Conservation (phyloP, 2,329 filamentous ascomycete species). For the Sporothrix luriei region DNA sequence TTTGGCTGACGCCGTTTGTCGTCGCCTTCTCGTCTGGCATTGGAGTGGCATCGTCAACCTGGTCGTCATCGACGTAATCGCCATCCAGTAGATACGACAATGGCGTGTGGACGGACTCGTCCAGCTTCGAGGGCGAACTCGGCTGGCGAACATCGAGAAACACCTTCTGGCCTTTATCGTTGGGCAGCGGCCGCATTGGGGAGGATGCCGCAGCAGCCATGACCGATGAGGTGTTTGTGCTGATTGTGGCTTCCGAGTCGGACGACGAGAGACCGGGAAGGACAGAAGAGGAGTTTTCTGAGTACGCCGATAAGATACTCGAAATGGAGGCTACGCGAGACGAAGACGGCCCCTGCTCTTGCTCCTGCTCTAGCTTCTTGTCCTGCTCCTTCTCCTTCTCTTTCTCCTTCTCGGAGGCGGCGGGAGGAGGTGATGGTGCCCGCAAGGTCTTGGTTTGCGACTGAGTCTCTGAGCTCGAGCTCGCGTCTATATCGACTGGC, state of each 20-base stretch:
- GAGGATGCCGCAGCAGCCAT: conserved; percentile 40
- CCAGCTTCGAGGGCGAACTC: background rate
- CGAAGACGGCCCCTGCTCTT: conserved; percentile 36
- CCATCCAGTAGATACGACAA: conserved; percentile 34
- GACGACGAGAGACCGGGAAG: conserved; percentile 31
- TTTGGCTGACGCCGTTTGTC: background rate
- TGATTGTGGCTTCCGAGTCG: conserved; percentile 46
- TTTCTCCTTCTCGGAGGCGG: background rate
- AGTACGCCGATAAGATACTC: conserved; percentile 60
- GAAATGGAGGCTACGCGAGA: conserved; percentile 49
- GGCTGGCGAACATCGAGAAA: background rate
- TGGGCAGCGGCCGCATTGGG: conserved; percentile 20
- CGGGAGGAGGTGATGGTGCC: conserved; percentile 33
- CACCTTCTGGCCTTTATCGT: background rate
- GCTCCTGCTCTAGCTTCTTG: background rate
- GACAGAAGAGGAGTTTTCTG: conserved; percentile 38
- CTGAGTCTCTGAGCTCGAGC: conserved; percentile 31
- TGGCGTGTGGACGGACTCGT: conserved; percentile 29
- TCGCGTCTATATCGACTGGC: background rate
- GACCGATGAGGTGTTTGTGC: conserved; percentile 44
- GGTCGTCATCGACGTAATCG: conserved; percentile 28
- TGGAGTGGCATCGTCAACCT: background rate
- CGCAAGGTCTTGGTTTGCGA: conserved; percentile 35
- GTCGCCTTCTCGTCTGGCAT: background rate
- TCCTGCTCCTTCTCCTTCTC: background rate